phyloP scores from a whole-genome alignment of 306 rosid species.

The Senna siamea region DNA sequence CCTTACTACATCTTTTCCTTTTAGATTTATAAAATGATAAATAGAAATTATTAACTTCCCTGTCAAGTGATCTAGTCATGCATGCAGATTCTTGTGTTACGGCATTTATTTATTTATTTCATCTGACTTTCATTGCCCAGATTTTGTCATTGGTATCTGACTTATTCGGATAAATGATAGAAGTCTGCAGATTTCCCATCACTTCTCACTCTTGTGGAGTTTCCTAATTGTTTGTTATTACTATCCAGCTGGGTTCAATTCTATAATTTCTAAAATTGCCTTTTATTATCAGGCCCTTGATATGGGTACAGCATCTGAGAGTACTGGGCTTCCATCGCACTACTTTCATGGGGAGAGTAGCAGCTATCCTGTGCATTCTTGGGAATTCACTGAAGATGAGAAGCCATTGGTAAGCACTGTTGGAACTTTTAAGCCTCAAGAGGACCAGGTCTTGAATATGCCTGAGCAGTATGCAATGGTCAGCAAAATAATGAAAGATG shows the following conservation, averaged over 20 bases:
- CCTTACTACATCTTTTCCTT: neutral
- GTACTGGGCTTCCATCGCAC: slow-evolving; percentile 42
- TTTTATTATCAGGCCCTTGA: slow-evolving; percentile 49
- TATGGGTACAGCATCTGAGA: slow-evolving; percentile 33
- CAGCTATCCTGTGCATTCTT: slow-evolving; percentile 50
- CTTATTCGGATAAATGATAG: neutral
- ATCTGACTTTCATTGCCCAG: neutral
- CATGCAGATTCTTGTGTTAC: neutral
- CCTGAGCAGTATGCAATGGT: slow-evolving; percentile 47
- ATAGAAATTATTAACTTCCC: too few relatives aligned
- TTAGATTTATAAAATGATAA: slow-evolving; percentile 2
- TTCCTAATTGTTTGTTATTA: neutral
- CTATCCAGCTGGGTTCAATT: neutral
- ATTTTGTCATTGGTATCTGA: neutral
- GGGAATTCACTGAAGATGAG: slow-evolving; percentile 43
- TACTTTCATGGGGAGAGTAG: slow-evolving; percentile 70
- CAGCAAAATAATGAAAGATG: slow-evolving; percentile 44
- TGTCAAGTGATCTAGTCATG: neutral
- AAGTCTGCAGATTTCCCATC: too few relatives aligned
- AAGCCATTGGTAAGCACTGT: slow-evolving; percentile 42
- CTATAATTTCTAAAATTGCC: slow-evolving; percentile 7
- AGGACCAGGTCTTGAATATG: slow-evolving; percentile 34
- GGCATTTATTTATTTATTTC: neutral
- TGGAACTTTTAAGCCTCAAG: slow-evolving; percentile 40
- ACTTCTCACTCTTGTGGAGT: neutral